Base-by-base conservation (phyloP, 768 basidiomycete species). In the Podaxis carcinomalis region DNA sequence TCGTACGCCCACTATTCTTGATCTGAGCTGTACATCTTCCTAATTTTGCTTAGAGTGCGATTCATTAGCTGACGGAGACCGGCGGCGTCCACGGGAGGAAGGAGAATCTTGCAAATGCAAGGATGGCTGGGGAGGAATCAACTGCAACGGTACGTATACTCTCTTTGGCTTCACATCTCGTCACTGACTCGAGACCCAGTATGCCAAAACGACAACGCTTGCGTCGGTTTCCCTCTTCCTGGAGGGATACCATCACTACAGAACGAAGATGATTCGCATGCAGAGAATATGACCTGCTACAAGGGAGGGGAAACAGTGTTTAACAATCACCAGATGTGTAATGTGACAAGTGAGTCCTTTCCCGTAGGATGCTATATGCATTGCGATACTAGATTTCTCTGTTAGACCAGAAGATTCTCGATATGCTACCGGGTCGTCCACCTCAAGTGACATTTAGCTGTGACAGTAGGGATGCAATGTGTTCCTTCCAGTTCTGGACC, bases 401-500 rank as follows among this genome's bases (percentile, higher is more conserved):
- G 25, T 28, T 4, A 96, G 94, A 98, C 75, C 87, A 91, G 51
- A 97, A 97, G 75, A 98, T 98, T 66, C 78, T 97, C 63, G 96
- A 97, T 69, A 92, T 98, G 72, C 77, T 82, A n/a, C 90, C 92
- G 0, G 89, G 83, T 54, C 84, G 95, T 7, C 90, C 93, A 19
- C 95, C 96, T 0, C 95, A 98, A 72, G 95, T 98, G 1, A 98
- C 97, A 0, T 99, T 99, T 73, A 89, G 90, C 65, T 99, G 97
- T 75, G 86, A 92, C 61, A 82, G 76, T 19, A 62, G 70, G 1
- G 76, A 80, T 11, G 75, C 76, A 3, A 84, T 84, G 0, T 99
- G 97, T 70, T 85, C 86, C 23, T 99, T 99, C 81, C 95, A 99
- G 74, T 99, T 99, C 77, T 99, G 97, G 97, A 93, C 94, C 7